Percentiles rank a stretch among this genome's conserved stretches.
Evolutionary conservation across 805 yeast genomes (phyloP).

Genomic region (Starmerella sp.): DNA sequence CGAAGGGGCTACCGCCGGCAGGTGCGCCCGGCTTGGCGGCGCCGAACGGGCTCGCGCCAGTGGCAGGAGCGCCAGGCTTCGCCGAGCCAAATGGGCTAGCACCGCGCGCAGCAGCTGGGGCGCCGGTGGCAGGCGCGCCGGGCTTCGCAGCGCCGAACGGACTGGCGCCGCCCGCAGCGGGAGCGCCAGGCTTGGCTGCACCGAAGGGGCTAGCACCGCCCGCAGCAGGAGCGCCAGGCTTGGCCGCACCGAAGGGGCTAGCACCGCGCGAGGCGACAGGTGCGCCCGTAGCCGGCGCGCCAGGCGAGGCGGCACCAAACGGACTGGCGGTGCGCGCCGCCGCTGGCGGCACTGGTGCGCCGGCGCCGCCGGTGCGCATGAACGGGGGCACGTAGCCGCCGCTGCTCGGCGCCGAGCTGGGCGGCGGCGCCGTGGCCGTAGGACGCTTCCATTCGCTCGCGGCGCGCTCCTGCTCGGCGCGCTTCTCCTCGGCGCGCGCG

Average conservation of each 20-base stretch:
- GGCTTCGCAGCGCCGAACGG: slow-evolving; percentile 19
- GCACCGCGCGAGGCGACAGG: background rate
- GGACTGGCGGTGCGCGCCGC: slow-evolving; percentile 1
- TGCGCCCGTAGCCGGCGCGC: background rate
- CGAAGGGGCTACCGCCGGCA: background rate
- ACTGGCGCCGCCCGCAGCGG: background rate
- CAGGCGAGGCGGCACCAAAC: background rate
- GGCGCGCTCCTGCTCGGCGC: slow-evolving; percentile 21
- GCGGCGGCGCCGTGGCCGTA: background rate
- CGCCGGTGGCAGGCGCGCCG: background rate
- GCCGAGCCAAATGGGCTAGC: background rate
- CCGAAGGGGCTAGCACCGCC: background rate
- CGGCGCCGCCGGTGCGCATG: background rate
- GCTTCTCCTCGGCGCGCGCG: slow-evolving; percentile 30
- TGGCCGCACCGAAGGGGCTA: background rate
- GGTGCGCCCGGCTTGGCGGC: background rate
- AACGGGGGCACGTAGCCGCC: background rate
- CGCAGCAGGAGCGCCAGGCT: background rate
- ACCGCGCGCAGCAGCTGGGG: too few species aligned
- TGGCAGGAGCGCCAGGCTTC: background rate
- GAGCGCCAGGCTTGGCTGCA: background rate
- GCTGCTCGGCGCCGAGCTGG: background rate
- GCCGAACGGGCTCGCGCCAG: slow-evolving; percentile 5
- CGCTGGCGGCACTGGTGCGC: background rate
- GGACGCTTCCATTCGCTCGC: slow-evolving; percentile 7